These are phyloP conservation scores for Exobasidium rhododendri DNA, from an alignment of 1,284 basidiomycete genomes.

Conservation along the genomic window DNA sequence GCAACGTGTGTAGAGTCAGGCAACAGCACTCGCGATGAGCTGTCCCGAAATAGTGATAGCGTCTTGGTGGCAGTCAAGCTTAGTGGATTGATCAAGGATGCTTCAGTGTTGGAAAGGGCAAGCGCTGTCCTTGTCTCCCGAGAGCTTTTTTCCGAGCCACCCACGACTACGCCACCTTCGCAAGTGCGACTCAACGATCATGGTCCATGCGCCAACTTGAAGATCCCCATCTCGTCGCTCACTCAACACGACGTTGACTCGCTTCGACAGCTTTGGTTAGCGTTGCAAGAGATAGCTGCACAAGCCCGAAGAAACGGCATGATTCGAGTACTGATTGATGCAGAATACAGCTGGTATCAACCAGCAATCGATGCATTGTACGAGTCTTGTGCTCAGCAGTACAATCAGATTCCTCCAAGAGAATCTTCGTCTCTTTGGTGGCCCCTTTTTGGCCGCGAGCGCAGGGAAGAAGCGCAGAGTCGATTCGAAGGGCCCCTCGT, in stretches of 20 bases:
- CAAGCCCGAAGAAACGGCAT: slow-evolving; percentile 34
- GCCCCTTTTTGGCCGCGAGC: background rate
- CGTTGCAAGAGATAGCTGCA: slow-evolving; percentile 29
- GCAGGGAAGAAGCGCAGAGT: background rate
- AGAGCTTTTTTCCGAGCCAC: slow-evolving; percentile 41
- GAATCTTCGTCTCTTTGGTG: background rate
- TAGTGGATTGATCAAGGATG: slow-evolving; percentile 38
- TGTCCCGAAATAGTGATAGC: slow-evolving; percentile 19
- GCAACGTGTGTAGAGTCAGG: slow-evolving; percentile 34
- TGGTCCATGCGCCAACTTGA: slow-evolving; percentile 36
- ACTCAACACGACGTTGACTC: slow-evolving; percentile 31
- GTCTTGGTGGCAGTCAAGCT: slow-evolving; percentile 49
- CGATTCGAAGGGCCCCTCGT: slow-evolving; percentile 27
- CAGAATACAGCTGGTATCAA: slow-evolving; percentile 47
- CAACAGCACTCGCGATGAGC: slow-evolving; percentile 32
- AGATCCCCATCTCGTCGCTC: slow-evolving; percentile 37
- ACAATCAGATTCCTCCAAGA: slow-evolving; percentile 24
- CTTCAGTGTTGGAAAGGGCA: slow-evolving; percentile 37
- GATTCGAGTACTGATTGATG: slow-evolving; percentile 42
- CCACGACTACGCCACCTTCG: slow-evolving; percentile 31
- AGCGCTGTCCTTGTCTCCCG: slow-evolving; percentile 40
- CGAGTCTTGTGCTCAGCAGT: slow-evolving; percentile 43
- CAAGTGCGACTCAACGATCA: slow-evolving; percentile 25
- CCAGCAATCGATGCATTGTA: slow-evolving; percentile 49
- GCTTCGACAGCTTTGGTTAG: slow-evolving; percentile 39